phyloP scores from a whole-genome alignment of 768 basidiomycete species.

The Heimioporus sp. region DNA sequence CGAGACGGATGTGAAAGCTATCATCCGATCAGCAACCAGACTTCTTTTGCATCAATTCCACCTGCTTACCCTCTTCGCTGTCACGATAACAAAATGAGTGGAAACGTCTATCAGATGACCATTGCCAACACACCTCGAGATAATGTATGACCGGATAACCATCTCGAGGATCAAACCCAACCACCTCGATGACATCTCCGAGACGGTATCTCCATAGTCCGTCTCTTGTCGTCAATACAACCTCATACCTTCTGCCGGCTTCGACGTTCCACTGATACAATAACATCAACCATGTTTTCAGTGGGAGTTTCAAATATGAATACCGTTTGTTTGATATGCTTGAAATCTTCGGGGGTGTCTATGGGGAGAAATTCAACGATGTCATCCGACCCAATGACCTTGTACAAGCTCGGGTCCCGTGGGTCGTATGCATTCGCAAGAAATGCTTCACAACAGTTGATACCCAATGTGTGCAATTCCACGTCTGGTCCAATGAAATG shows the following conservation, averaged over 20 bases:
- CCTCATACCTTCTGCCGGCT: constrained; percentile 14
- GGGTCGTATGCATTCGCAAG: constrained; percentile 20
- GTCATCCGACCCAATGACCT: constrained; percentile 25
- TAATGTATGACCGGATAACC: constrained; percentile 22
- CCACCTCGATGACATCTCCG: constrained; percentile 18
- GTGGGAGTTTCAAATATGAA: background rate
- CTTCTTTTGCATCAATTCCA: background rate
- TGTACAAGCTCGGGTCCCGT: constrained; percentile 23
- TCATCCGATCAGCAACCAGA: too few relatives aligned
- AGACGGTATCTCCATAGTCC: constrained; percentile 24
- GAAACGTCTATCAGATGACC: background rate
- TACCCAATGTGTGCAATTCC: constrained; percentile 15
- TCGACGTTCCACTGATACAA: constrained; percentile 20
- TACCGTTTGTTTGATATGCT: constrained; percentile 18
- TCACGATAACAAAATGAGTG: background rate
- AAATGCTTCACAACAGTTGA: constrained; percentile 23
- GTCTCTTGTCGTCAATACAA: constrained; percentile 25
- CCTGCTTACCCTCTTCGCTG: constrained; percentile 21
- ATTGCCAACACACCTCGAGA: constrained; percentile 15
- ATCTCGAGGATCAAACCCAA: constrained; percentile 21
- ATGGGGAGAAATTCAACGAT: constrained; percentile 19
- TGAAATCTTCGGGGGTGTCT: constrained; percentile 22
- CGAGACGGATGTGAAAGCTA: constrained; percentile 19
- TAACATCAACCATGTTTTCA: background rate
- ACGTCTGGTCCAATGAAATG: constrained; percentile 21